phyloP scores from a whole-genome alignment of 345 rosid species.

The Rhizophora mangle region DNA sequence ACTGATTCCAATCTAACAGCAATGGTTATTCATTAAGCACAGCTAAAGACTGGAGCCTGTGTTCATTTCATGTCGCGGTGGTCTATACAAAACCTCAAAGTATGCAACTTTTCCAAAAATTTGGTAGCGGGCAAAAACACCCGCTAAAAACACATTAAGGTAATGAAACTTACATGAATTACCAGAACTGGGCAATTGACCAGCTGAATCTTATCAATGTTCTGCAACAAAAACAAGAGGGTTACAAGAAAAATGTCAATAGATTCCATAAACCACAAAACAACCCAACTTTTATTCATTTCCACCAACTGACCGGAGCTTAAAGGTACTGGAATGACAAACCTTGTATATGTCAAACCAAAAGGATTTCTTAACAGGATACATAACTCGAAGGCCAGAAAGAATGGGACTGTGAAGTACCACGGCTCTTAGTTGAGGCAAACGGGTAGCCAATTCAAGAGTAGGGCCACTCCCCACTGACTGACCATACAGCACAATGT shows the following conservation, averaged over 20 bases:
- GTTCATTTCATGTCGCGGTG: too few species aligned
- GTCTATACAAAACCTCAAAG: too few species aligned
- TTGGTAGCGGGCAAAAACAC: too few species aligned
- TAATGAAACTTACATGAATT: slow-evolving; percentile 62
- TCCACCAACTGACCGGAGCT: not conserved
- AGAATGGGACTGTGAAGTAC: slow-evolving; percentile 80
- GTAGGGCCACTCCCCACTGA: slow-evolving; percentile 92
- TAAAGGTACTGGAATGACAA: not conserved
- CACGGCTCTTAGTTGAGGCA: slow-evolving; percentile 65
- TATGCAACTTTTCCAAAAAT: too few species aligned
- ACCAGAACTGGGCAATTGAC: slow-evolving; percentile 82
- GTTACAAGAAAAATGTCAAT: not conserved
- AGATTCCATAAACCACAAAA: not conserved
- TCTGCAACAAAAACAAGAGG: slow-evolving; percentile 40
- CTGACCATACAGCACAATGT: slow-evolving; percentile 74
- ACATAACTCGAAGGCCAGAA: slow-evolving; percentile 87
- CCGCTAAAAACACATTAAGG: not conserved
- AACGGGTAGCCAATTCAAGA: slow-evolving; percentile 61
- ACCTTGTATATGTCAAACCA: slow-evolving; percentile 95
- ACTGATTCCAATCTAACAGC: too few species aligned
- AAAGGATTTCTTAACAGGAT: slow-evolving; percentile 67
- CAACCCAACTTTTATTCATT: not conserved
- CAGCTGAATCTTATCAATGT: slow-evolving; percentile 72
- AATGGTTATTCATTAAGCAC: too few species aligned
- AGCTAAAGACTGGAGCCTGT: too few species aligned